phyloP scores from a whole-genome alignment of 1,284 basidiomycete genomes.

The Irpex rosettiformis region DNA sequence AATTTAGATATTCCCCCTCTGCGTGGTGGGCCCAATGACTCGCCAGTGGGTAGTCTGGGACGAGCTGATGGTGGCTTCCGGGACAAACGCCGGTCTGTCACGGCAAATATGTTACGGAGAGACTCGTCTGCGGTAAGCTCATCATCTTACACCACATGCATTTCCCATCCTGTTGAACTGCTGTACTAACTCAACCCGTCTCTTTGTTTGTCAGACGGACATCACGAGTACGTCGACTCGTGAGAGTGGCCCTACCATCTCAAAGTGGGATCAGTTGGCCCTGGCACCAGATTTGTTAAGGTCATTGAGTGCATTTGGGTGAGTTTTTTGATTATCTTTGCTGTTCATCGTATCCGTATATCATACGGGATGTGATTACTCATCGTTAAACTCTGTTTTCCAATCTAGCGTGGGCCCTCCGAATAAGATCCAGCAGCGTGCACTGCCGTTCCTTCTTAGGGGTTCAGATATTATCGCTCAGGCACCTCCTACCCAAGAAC shows the following conservation, averaged over 20 bases:
- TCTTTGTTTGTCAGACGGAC: slow-evolving; percentile 3
- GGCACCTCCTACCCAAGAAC: slow-evolving; percentile 96
- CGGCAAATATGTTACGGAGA: slow-evolving; percentile 56
- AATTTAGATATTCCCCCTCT: slow-evolving; percentile 65
- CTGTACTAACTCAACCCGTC: slow-evolving; percentile 1
- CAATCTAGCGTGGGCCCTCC: slow-evolving; percentile 83
- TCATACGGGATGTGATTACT: slow-evolving; percentile 2
- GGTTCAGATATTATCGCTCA: slow-evolving; percentile 97
- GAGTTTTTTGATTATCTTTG: slow-evolving; percentile 27
- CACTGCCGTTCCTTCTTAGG: slow-evolving; percentile 90
- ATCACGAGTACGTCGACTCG: slow-evolving; percentile 38
- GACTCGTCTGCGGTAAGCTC: slow-evolving; percentile 70
- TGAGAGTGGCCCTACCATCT: slow-evolving; percentile 80
- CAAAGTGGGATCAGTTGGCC: slow-evolving; percentile 95
- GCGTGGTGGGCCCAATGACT: slow-evolving; percentile 32
- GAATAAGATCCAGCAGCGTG: slow-evolving; percentile 97
- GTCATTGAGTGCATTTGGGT: slow-evolving; percentile 94
- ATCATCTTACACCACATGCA: slow-evolving; percentile 3
- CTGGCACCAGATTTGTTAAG: slow-evolving; percentile 85
- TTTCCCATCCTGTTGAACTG: not conserved
- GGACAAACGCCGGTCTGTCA: slow-evolving; percentile 77
- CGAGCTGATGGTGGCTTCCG: slow-evolving; percentile 32
- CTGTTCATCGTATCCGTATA: not conserved
- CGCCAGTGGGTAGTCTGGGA: slow-evolving; percentile 24
- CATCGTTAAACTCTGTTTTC: not conserved